phyloP scores from a whole-genome alignment of 192 early-diverging fungal genomes.

The Backusella tarrabulga region DNA sequence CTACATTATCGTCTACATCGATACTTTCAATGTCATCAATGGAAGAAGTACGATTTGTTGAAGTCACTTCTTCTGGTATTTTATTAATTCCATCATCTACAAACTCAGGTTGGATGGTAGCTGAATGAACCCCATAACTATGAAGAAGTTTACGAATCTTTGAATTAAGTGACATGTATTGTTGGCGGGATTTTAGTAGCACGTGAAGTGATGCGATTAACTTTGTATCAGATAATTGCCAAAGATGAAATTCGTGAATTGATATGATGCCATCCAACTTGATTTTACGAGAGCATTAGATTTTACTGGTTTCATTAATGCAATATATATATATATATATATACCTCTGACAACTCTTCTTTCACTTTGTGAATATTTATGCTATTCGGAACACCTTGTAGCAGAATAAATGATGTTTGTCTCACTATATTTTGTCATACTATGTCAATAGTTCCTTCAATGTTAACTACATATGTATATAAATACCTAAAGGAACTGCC shows the following conservation, averaged over 20 bases:
- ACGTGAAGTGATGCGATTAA: constrained; percentile 84
- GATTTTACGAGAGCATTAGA: background rate
- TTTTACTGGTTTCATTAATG: background rate
- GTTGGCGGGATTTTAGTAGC: constrained; percentile 51
- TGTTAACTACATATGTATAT: background rate
- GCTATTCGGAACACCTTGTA: constrained; percentile 76
- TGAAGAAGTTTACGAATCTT: constrained; percentile 79
- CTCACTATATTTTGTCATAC: constrained; percentile 25
- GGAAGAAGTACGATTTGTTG: background rate
- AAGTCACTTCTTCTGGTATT: background rate
- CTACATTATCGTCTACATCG: background rate
- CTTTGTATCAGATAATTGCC: constrained; percentile 86
- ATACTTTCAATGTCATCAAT: background rate
- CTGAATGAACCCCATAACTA: constrained; percentile 78
- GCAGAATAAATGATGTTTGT: constrained; percentile 72
- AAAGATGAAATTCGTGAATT: constrained; percentile 92
- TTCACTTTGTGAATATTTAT: constrained; percentile 67
- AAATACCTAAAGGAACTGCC: constrained; percentile 42
- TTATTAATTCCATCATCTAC: constrained; percentile 27
- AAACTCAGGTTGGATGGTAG: constrained; percentile 93
- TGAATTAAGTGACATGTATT: constrained; percentile 72
- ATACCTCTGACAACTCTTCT: constrained; percentile 53
- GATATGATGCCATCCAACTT: constrained; percentile 63
- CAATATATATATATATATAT: background rate
- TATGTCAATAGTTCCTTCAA: background rate